phyloP scores from a whole-genome alignment of 2,329 filamentous ascomycete species.

The Colletotrichum siamense region DNA sequence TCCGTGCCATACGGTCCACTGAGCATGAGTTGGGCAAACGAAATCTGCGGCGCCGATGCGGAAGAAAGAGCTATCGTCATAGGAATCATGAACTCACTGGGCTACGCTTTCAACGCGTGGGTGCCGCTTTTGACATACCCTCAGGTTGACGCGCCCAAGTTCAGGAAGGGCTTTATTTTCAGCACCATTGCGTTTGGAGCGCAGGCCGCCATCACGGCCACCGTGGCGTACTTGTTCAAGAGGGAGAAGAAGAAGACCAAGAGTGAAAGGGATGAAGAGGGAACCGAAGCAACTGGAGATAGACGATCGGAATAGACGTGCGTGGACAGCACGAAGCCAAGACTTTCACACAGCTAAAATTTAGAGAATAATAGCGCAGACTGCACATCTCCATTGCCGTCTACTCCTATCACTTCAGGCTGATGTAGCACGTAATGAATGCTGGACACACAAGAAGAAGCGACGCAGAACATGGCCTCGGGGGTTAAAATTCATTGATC shows the following conservation, averaged over 20 bases:
- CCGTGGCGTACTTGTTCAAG: slow-evolving; percentile 2
- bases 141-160: slow-evolving; percentile 48
- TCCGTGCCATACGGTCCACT: slow-evolving; percentile 10
- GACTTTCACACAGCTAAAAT: not conserved
- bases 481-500: too few relatives aligned
- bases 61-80: slow-evolving; percentile 18
- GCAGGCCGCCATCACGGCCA: not conserved
- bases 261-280: not conserved
- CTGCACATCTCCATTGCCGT: too few relatives aligned
- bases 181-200: slow-evolving; percentile 19
- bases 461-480: too few relatives aligned
- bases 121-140: slow-evolving; percentile 57
- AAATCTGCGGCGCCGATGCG: slow-evolving; percentile 15
- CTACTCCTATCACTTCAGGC: too few relatives aligned
- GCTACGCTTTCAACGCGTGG: slow-evolving; percentile 59
- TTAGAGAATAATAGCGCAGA: not conserved
- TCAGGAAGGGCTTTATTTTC: slow-evolving; percentile 46
- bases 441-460: too few relatives aligned
- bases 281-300: not conserved
- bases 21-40: slow-evolving; percentile 19
- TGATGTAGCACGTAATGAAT: too few relatives aligned
- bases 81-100: slow-evolving; percentile 16
- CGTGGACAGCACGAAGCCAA: not conserved
- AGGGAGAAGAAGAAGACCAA: slow-evolving; percentile 1
- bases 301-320: not conserved